Evolutionary conservation across 306 rosid genomes (phyloP).

Genomic region (Cucurbita argyrosperma): DNA sequence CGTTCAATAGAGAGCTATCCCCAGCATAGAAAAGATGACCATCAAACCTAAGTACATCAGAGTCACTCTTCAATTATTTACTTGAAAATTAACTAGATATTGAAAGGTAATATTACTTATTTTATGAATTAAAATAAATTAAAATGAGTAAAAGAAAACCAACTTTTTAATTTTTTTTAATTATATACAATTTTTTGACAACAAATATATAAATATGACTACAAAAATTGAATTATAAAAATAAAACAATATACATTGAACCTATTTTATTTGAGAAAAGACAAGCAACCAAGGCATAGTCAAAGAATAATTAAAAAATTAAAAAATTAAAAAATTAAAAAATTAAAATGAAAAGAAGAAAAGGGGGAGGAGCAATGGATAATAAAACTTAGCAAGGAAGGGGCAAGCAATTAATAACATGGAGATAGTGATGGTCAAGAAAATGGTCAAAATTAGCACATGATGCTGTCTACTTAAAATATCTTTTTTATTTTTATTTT

Average conservation of each 20-base stretch:
- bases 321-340: too few species aligned
- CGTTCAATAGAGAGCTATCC: too few species aligned
- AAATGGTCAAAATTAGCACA: conserved; percentile 10
- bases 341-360: neutral
- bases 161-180: too few species aligned
- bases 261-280: neutral
- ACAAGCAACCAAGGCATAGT: neutral
- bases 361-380: neutral
- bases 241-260: neutral
- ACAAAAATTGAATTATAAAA: neutral
- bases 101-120: neutral
- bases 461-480: neutral
- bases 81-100: neutral
- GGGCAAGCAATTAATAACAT: neutral
- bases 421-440: conserved; percentile 13
- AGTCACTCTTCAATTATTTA: too few species aligned
- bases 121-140: neutral
- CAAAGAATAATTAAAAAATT: neutral
- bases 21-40: too few species aligned
- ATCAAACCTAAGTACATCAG: too few species aligned
- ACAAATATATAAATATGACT: neutral
- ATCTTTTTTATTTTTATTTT: neutral
- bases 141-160: neutral
- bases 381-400: neutral
- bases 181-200: neutral